phyloP scores from a whole-genome alignment of 202 grass and related monocot genomes.

The Brachypodium distachyon region DNA sequence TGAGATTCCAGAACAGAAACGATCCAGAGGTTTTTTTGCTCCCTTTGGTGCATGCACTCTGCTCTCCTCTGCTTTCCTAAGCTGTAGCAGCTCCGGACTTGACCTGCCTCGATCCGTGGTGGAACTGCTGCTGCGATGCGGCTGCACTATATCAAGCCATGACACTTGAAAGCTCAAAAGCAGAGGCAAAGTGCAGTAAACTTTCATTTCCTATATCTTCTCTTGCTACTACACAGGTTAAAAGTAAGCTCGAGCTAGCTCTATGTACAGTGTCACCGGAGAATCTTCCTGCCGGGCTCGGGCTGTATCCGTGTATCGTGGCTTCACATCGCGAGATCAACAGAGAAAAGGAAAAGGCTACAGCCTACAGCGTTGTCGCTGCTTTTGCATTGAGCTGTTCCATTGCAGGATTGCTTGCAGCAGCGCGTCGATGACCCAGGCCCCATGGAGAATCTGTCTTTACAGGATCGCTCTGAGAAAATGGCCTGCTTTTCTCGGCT shows the following conservation, averaged over 20 bases:
- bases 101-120: slow-evolving; percentile 10
- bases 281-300: slow-evolving; percentile 28
- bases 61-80: neutral
- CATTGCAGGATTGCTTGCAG: neutral
- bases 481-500: neutral
- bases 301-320: neutral
- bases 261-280: neutral
- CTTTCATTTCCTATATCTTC: too few relatives aligned
- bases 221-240: neutral
- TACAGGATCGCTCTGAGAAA: neutral
- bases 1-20: neutral
- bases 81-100: neutral
- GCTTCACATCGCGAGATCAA: slow-evolving; percentile 24
- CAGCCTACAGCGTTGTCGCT: neutral
- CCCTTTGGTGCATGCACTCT: neutral
- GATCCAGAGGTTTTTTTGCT: slow-evolving; percentile 1
- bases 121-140: neutral
- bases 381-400: slow-evolving; percentile 15
- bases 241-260: neutral
- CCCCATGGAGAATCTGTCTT: slow-evolving; percentile 18
- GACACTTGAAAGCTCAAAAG: neutral
- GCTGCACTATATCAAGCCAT: slow-evolving; percentile 5
- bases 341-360: slow-evolving; percentile 10
- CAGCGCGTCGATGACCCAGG: neutral
- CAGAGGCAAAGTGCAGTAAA: neutral